These are phyloP conservation scores for Mallotus nudiflorus DNA, from an alignment of 345 rosid genomes.

Conservation along the genomic window DNA sequence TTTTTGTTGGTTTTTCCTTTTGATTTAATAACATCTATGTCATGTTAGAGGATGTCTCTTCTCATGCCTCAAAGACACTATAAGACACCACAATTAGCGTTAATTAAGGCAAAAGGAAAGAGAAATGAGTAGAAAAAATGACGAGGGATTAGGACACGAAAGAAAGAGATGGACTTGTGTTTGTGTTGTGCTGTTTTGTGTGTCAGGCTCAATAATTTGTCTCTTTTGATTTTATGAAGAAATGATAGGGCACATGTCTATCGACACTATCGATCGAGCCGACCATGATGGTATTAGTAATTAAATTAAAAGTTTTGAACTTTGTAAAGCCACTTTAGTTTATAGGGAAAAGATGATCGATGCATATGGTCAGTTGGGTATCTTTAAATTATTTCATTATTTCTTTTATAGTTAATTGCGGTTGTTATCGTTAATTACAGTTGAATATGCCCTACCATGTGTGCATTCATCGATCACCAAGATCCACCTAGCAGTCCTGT, in stretches of 20 bases:
- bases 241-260: neutral
- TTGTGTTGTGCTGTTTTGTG: too few relatives aligned
- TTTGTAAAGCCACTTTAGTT: neutral
- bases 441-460: neutral
- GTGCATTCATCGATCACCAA: too few relatives aligned
- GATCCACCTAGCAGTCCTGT: neutral
- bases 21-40: too few relatives aligned
- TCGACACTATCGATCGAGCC: neutral
- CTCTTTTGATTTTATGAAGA: neutral
- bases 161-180: neutral
- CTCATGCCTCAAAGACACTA: neutral
- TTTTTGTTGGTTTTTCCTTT: too few relatives aligned
- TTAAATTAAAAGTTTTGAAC: neutral
- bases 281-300: neutral
- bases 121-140: neutral
- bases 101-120: constrained; percentile 10
- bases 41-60: too few relatives aligned
- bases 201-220: neutral
- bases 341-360: neutral
- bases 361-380: neutral
- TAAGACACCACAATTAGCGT: neutral
- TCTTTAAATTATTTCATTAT: neutral
- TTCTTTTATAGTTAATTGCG: neutral
- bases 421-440: constrained; percentile 21
- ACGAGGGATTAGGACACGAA: neutral